Base-by-base conservation (phyloP, 495 filamentous ascomycete genomes). In the Talaromyces adpressus region DNA sequence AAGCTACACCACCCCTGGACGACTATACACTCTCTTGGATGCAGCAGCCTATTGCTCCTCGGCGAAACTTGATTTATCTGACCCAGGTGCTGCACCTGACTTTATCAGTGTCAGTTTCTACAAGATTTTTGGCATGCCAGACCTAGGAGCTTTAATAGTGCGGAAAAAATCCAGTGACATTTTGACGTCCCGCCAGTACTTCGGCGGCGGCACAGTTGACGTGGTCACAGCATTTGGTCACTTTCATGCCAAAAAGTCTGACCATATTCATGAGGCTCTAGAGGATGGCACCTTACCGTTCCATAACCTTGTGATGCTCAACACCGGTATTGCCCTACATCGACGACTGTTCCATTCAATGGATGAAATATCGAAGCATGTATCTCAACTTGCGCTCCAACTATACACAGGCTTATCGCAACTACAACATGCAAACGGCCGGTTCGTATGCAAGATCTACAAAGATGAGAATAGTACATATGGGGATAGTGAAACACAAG, bases 211-310 rank as follows among this genome's bases (percentile, higher is more conserved):
- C 6, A 91, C 89, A 2, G 87, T 92, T 22, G 85, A 86, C 54
- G 84, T 90, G 80, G 81, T 92, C 27, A 82, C 81, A 16, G 79
- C 78, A 57, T 79, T 80, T 12, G 75, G 81, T 29, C 78, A 79
- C n/a, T 92, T 87, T 85, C 86, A 89, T 73, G 77, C 81, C 30
- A 85, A 71, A 49, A 91, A 87, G 65, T 77, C 82, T 34, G 72
- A 73, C 22, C 71, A 72, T 41, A 70, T 91, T 3, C 88, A 91
- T 64, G 85, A 90, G 52, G 78, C 77, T 20, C 79, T 93, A 1
- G 90, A 93, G 66, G 90, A 93, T 71, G 90, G 90, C 3, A 93
- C 90, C 6, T 70, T 90, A 6, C 87, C 89, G n/a, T 90, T 91
- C 66, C 90, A 91, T 72, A 88, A 75, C 66, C 91, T 93, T 65